These are phyloP conservation scores for Coriaria nepalensis DNA, from an alignment of 306 rosid species.

Conservation along the genomic window DNA sequence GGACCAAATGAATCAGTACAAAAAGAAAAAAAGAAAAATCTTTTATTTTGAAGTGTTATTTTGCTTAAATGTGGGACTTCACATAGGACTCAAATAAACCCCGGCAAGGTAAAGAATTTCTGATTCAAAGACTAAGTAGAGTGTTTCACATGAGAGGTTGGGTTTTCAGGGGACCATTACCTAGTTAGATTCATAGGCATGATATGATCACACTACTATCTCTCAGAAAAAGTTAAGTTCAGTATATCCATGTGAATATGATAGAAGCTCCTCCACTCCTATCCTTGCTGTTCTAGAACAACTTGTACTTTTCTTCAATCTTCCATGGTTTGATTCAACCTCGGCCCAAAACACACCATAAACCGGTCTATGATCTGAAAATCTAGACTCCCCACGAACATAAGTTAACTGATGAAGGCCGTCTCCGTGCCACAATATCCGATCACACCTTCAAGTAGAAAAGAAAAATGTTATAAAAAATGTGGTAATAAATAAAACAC, in stretches of 20 bases:
- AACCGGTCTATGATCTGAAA: conserved; percentile 95
- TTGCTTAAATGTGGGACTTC: neutral
- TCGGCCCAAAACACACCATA: conserved; percentile 92
- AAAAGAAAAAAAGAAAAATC: no score
- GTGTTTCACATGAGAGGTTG: no score
- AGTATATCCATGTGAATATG: conserved; percentile 87
- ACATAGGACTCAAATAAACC: neutral
- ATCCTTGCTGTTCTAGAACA: conserved; percentile 61
- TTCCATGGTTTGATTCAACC: conserved; percentile 73
- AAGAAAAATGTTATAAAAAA: neutral
- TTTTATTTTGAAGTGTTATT: no score
- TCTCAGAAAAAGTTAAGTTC: conserved; percentile 84
- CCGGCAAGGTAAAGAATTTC: conserved; percentile 6
- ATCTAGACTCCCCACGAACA: conserved; percentile 89
- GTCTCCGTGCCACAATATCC: conserved; percentile 93
- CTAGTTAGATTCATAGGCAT: conserved; percentile 21
- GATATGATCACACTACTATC: conserved; percentile 19
- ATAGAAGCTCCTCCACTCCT: conserved; percentile 85
- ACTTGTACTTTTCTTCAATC: conserved; percentile 81
- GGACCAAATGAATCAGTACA: conserved; percentile 39
- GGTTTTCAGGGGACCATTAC: no score
- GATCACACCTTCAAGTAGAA: conserved; percentile 65
- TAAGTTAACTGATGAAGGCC: conserved; percentile 90
- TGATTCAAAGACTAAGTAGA: conserved; percentile 10
- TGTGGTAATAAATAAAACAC: no score